Percentiles rank a stretch among this genome's conserved stretches.
These are phyloP conservation scores for Trypanosoma avium DNA, from an alignment of 208 protist genomes.

Conservation along the genomic window DNA sequence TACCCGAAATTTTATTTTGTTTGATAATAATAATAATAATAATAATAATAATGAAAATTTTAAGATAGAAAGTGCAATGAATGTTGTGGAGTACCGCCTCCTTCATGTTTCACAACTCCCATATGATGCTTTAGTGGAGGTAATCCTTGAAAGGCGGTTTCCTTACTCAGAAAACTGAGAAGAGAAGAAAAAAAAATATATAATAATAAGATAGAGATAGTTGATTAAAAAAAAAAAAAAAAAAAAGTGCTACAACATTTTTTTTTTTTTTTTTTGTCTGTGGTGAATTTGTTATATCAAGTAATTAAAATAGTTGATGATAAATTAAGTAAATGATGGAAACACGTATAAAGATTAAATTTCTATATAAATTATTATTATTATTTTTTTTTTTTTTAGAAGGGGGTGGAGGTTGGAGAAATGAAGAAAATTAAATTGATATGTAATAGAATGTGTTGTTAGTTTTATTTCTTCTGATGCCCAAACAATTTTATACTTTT, in stretches of 20 bases:
- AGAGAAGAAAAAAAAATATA: background rate
- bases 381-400: background rate
- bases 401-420: no score
- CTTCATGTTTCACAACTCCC: constrained; percentile 18
- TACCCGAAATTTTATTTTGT: background rate
- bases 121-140: constrained; percentile 7
- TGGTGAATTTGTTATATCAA: no score
- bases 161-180: background rate
- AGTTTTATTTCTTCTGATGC: no score
- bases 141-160: constrained; percentile 19
- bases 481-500: background rate
- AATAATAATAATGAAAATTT: no score
- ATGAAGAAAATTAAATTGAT: no score
- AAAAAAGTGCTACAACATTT: background rate
- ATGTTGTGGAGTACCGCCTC: constrained; percentile 19
- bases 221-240: background rate
- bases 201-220: no score
- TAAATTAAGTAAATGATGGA: no score
- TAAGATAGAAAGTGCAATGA: no score
- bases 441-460: no score
- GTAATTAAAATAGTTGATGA: no score
- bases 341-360: no score
- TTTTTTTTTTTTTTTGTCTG: no score
- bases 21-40: background rate
- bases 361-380: background rate